These are phyloP conservation scores for Leavenworthia alabamica DNA, from an alignment of 345 rosid species.

Conservation along the genomic window DNA sequence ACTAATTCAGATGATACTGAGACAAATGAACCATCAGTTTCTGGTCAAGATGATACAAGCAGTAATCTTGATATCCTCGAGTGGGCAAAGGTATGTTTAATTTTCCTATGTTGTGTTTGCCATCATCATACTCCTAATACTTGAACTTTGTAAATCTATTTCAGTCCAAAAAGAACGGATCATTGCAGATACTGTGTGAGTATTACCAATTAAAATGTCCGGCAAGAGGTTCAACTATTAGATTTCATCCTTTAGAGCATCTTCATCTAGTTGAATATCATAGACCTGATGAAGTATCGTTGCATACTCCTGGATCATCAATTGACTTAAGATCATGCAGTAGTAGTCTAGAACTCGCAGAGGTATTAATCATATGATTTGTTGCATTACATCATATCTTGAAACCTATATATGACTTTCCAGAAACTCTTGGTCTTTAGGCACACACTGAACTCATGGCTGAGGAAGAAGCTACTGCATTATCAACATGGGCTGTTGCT, in stretches of 20 bases:
- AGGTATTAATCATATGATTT: slow-evolving; percentile 44
- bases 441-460: slow-evolving; percentile 63
- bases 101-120: slow-evolving; percentile 2
- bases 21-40: slow-evolving; percentile 73
- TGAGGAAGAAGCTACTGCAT: slow-evolving; percentile 86
- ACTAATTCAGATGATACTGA: slow-evolving; percentile 65
- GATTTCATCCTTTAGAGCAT: slow-evolving; percentile 86
- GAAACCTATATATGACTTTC: background rate
- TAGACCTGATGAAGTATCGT: slow-evolving; percentile 54
- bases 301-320: slow-evolving; percentile 59
- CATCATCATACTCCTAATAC: background rate
- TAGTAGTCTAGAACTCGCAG: slow-evolving; percentile 66
- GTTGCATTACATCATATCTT: background rate
- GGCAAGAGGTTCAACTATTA: slow-evolving; percentile 60
- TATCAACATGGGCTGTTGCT: slow-evolving; percentile 90
- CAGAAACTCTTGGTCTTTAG: slow-evolving; percentile 33
- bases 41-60: slow-evolving; percentile 78
- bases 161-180: slow-evolving; percentile 73
- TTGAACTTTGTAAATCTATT: slow-evolving; percentile 10
- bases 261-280: slow-evolving; percentile 76
- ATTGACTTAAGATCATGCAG: slow-evolving; percentile 61
- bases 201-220: slow-evolving; percentile 61
- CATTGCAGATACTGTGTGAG: slow-evolving; percentile 73
- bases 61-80: slow-evolving; percentile 69
- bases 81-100: slow-evolving; percentile 78